Conservation (phyloP, 192 early-diverging fungal species). For the Phlyctochytrium bullatum region DNA sequence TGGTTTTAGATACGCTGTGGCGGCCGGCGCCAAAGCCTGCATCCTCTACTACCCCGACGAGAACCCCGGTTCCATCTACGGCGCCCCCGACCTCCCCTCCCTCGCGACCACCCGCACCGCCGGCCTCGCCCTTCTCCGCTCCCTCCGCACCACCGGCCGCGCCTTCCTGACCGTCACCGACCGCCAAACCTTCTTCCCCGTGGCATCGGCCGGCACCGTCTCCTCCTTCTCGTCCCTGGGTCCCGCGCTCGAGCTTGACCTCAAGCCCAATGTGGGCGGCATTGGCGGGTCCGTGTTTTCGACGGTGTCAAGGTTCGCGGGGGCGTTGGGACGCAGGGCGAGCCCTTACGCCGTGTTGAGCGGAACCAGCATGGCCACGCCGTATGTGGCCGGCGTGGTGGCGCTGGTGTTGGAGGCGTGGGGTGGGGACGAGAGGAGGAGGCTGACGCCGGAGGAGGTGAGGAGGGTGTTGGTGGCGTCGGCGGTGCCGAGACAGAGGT, state of each 20-base stretch:
- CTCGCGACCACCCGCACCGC: slow-evolving; percentile 9
- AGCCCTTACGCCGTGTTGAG: neutral
- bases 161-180: slow-evolving; percentile 46
- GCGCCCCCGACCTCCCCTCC: slow-evolving; percentile 6
- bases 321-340: neutral
- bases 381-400: neutral
- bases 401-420: slow-evolving; percentile 9
- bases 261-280: slow-evolving; percentile 54
- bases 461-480: slow-evolving; percentile 31
- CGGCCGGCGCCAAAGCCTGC: slow-evolving; percentile 12
- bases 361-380: neutral
- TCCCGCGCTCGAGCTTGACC: slow-evolving; percentile 61
- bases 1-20: no score
- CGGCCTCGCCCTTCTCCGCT: slow-evolving; percentile 18
- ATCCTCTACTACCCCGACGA: slow-evolving; percentile 13
- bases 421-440: slow-evolving; percentile 28
- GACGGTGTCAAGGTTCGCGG: neutral
- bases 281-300: slow-evolving; percentile 33
- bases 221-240: slow-evolving; percentile 76
- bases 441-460: slow-evolving; percentile 28
- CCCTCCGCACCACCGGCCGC: slow-evolving; percentile 29
- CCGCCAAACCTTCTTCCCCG: slow-evolving; percentile 37
- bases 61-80: neutral
- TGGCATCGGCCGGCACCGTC: slow-evolving; percentile 57
- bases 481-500: neutral